Evolutionary conservation across 2,329 filamentous ascomycete genomes (phyloP).

Genomic region (Macroventuria anomochaeta): DNA sequence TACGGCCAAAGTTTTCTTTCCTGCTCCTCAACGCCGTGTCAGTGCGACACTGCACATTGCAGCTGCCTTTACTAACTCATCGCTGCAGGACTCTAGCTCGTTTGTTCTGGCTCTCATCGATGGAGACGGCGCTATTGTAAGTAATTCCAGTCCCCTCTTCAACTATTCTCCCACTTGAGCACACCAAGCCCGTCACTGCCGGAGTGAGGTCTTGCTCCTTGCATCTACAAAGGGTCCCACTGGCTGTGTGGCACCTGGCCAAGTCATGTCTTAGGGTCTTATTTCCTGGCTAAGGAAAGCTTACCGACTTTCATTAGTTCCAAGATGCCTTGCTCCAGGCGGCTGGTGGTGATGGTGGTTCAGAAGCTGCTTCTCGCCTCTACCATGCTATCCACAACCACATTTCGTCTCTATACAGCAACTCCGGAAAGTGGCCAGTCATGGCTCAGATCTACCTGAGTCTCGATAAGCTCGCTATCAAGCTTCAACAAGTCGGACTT

Average conservation of each 20-base stretch:
- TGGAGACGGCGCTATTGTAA: slow-evolving; percentile 57
- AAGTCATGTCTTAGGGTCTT: no score
- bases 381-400: slow-evolving; percentile 52
- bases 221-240: not conserved
- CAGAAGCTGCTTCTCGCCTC: slow-evolving; percentile 55
- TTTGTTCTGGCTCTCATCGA: slow-evolving; percentile 57
- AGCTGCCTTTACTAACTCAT: slow-evolving; percentile 4
- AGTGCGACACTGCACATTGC: not conserved
- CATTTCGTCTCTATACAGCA: slow-evolving; percentile 50
- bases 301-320: slow-evolving; percentile 43
- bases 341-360: slow-evolving; percentile 52
- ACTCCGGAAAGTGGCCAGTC: slow-evolving; percentile 53
- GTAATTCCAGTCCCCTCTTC: slow-evolving; percentile 13
- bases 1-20: not conserved
- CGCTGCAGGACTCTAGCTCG: slow-evolving; percentile 44
- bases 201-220: no score
- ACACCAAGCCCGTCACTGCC: no score
- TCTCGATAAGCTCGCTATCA: slow-evolving; percentile 53
- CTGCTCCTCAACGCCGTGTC: not conserved
- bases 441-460: slow-evolving; percentile 57
- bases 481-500: slow-evolving; percentile 51
- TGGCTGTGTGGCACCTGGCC: not conserved
- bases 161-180: not conserved
- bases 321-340: slow-evolving; percentile 52
- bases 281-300: no score